Evolutionary conservation across 257 asterid genomes (phyloP), one percentile per base, ranked within the genome.

Genomic region (Przewalskia tangutica): DNA sequence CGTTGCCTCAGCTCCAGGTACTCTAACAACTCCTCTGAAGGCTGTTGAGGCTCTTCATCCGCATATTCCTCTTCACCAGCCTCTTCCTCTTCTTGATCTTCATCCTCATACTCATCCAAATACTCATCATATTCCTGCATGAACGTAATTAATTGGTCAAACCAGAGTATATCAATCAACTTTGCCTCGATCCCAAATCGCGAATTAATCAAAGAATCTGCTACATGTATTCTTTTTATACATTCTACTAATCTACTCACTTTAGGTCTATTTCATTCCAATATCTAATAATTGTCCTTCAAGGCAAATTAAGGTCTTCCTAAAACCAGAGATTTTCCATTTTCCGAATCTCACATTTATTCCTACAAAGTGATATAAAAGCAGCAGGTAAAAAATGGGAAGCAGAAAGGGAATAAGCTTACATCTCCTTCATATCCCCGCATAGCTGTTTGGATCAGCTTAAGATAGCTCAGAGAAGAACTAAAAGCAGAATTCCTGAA

Each of bases 1-100:
- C 84, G 88, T 82, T 91, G 92, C 90, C 98, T 91, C 77, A 90
- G 82, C 80, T 83, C 91, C 62, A 96, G 92, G 84, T 91, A 96
- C 64, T 92, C 94, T 91, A 91, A 82, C 85, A 86, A 91, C 85
- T 92, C 99, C 85, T 85, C 89, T 53, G 96, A 87, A 55, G 96
- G 97, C 85, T 87, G 88, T 68, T 85, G 91, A 82, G 83, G 85
- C 87, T 88, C 95, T 85, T 86, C 90, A 63, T 87, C 89, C 81
- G 88, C 93, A 58, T 89, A 82, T 13, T 81, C 91, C 68, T 84
- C 92, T 62, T 85, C 93, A 81, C 73, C 86, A 5, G 38, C 92
- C 53, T 86, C 95, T 84, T 91, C 94, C 83, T 88, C 91, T 13
- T 85, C 95, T 85, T 90, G 92, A 83, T 87, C 91, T 54, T 91